Base-by-base conservation (phyloP, 83 land plant genomes). In the Picea engelmannii region DNA sequence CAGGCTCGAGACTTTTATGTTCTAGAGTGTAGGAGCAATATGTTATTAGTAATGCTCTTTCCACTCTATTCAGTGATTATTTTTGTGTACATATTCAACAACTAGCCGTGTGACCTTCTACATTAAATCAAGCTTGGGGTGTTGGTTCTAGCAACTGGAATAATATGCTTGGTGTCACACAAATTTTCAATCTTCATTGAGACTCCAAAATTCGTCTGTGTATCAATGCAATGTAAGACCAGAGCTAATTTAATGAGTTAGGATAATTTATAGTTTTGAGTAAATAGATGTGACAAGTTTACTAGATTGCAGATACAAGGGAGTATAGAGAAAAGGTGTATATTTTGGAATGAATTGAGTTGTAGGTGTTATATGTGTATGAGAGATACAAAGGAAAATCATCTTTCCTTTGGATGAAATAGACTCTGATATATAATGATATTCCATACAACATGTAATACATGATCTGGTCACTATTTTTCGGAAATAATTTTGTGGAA, bases 51-150 rank as follows among this genome's bases (percentile, higher is more conserved):
- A 85, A 85, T 73, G 79, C 85, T 6, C 67, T 87, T 17, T 81
- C 81, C 23, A 44, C 82, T 8, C 83, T 87, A 62, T 80, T 89
- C 47, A 71, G 82, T 64, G 88, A 89, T 18, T 88, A 84, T 75
- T 84, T 89, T 27, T 66, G 79, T 35, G 71, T 10, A 21, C 86
- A 88, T 17, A 70, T 69, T 64, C 81, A 83, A 74, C 63, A 82
- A 6, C 73, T 80, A 63, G 42, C 84, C 8, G 3, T 62, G 52
- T 85, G 71, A 61, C 47, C 81, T 31, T 82, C 84, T 44, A 25
- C 88, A 58, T 55, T 67, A 23, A 79, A 40, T 85, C 82, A 82
- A 60, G 66, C 42, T 31, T 80, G 76, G 75, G 83, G 85, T 1
- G 68, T 78, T 20, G 68, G 78, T 55, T 79, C 81, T 67, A 83